Base-by-base conservation (phyloP, 2,329 filamentous ascomycete species). In the Trichoderma atroviride region DNA sequence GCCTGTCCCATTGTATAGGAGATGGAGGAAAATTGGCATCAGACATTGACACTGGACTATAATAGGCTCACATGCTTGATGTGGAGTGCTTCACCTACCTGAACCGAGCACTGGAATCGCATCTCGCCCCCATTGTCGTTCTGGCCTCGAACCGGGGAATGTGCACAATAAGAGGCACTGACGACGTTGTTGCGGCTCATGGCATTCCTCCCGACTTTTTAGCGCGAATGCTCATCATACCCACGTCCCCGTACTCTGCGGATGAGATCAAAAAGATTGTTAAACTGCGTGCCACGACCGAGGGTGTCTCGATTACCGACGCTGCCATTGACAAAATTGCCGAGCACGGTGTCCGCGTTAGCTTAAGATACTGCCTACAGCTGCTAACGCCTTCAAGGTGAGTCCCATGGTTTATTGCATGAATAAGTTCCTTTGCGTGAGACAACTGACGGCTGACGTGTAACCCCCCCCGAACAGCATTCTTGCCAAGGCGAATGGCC, bases 31-130 rank as follows among this genome's bases (percentile, higher is more conserved):
- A 14, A 69, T 19, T 61, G 50, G 58, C 35, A 69, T 56, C 27
- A 73, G 63, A 43, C 27, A 58, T 29, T 66, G 14, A 66, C 62
- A 68, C 69, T 71, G 37, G 27, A 73, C 73, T 74, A 56, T n/a
- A 70, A 77, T 74, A 96, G 94, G 95, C 97, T 71, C 95, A 99
- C 84, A 99, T 99, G 96, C 93, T 99, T 75, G 96, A 99, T 80
- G 92, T 99, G 75, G 96, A 99, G 84, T 97, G 94, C 85, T 99
- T 98, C 83, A 98, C 96, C 74, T 99, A 97, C 83, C 90, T 99
- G 77, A 98, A 98, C 86, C 92, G 94, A 78, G 96, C 96, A n/a
- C 87, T 99, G 74, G 96, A 99, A 85, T 94, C 93, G 68, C 88
- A 90, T 74, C 96, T 99, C 77, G 95, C 95, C 1, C 96, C 96